Percentiles rank a stretch among this genome's conserved stretches.
Evolutionary conservation across 768 basidiomycete species (phyloP).

Genomic region (Collybia sp.): DNA sequence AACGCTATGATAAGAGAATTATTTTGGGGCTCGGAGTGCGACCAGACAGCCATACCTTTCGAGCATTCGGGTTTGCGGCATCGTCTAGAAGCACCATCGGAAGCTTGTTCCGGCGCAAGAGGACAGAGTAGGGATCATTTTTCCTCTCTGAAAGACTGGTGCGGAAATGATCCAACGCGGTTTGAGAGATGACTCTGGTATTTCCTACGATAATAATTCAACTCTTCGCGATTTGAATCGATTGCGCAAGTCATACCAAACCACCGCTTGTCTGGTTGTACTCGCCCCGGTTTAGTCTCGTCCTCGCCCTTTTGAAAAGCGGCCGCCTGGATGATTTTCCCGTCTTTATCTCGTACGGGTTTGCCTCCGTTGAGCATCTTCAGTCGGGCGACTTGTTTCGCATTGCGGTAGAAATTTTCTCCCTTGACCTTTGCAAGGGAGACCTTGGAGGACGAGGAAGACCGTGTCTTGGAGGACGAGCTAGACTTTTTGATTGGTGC

Average conservation of each 20-base stretch:
- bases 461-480: conserved; percentile 35
- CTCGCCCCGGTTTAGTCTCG: conserved; percentile 84
- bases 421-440: conserved; percentile 76
- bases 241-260: conserved; percentile 64
- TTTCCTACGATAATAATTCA: conserved; percentile 57
- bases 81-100: conserved; percentile 96
- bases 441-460: conserved; percentile 42
- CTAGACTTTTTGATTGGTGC: conserved; percentile 33
- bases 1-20: conserved; percentile 41
- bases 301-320: conserved; percentile 95
- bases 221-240: neutral
- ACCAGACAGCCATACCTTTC: conserved; percentile 47
- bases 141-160: conserved; percentile 81
- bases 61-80: conserved; percentile 71
- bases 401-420: conserved; percentile 98
- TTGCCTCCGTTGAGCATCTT: conserved; percentile 95
- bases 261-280: conserved; percentile 95
- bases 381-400: conserved; percentile 75
- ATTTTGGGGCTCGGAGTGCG: no score
- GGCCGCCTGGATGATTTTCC: conserved; percentile 90
- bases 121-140: conserved; percentile 93
- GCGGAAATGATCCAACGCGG: conserved; percentile 93
- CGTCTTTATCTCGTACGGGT: conserved; percentile 84
- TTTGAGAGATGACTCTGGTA: conserved; percentile 97
- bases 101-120: conserved; percentile 90